phyloP scores from a whole-genome alignment of 345 rosid species.

The Theobroma cacao region DNA sequence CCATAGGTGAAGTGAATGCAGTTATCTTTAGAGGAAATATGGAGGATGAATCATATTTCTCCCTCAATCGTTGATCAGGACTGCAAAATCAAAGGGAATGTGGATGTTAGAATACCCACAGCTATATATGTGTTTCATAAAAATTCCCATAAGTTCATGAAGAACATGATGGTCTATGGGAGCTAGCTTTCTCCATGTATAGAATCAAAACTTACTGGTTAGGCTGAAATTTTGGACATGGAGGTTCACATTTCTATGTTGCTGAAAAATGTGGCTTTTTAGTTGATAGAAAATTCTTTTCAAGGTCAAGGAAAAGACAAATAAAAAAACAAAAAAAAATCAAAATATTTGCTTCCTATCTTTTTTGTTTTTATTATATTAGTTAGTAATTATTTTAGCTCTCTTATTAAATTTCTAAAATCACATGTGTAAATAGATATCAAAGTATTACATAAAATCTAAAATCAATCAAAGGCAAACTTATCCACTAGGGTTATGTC shows the following conservation, averaged over 20 bases:
- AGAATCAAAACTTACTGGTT: not conserved
- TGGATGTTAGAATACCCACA: not conserved
- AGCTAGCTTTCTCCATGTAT: not conserved
- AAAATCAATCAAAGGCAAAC: too few relatives aligned
- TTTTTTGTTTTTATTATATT: too few relatives aligned
- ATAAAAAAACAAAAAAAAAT: too few relatives aligned
- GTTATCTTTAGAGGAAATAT: conserved; percentile 19
- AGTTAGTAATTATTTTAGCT: too few relatives aligned
- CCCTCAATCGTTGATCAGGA: conserved; percentile 28
- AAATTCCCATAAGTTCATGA: not conserved
- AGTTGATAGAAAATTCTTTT: not conserved
- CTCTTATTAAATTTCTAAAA: too few relatives aligned
- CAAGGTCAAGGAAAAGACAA: not conserved
- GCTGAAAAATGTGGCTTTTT: not conserved
- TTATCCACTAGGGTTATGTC: too few relatives aligned
- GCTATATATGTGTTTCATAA: not conserved
- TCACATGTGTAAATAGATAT: too few relatives aligned
- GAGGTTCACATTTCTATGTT: not conserved
- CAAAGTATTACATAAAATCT: too few relatives aligned
- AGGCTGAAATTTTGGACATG: not conserved
- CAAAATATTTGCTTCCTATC: not conserved
- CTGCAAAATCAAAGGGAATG: not conserved
- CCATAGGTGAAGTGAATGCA: conserved; percentile 24
- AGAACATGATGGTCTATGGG: not conserved
- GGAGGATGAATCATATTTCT: conserved; percentile 23